Evolutionary conservation across 31 red algal species (phyloP).

Genomic region (Endocladia muricata): DNA sequence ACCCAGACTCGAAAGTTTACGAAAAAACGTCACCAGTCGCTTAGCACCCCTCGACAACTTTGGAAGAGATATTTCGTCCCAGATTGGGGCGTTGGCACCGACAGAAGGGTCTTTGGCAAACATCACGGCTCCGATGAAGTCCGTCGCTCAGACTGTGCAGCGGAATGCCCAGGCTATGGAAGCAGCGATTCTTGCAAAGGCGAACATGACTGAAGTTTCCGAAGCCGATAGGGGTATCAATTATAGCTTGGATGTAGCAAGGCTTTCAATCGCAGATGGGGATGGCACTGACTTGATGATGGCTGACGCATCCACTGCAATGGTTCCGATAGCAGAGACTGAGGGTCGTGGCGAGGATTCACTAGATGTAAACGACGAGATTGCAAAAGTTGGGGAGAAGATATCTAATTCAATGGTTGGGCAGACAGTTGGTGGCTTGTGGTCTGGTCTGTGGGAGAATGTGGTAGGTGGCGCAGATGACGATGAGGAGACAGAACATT

Average conservation of each 20-base stretch:
- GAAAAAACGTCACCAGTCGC: constrained; percentile 48
- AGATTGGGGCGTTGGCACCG: constrained; percentile 38
- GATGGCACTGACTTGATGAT: not conserved
- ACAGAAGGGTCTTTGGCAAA: constrained; percentile 39
- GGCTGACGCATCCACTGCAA: not conserved
- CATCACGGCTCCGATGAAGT: constrained; percentile 49
- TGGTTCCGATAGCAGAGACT: not conserved
- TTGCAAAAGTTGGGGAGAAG: constrained; percentile 18
- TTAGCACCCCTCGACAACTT: constrained; percentile 39
- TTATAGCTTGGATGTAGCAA: not conserved
- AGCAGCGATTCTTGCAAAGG: constrained; percentile 37
- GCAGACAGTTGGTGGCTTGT: constrained; percentile 34
- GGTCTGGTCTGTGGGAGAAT: constrained; percentile 35
- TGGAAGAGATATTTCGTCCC: constrained; percentile 25
- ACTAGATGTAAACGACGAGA: constrained; percentile 28
- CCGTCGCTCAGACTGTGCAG: constrained; percentile 49
- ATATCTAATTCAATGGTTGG: constrained; percentile 18
- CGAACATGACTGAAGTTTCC: constrained; percentile 10
- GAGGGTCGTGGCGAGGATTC: not conserved
- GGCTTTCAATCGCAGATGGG: not conserved
- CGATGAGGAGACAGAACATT: constrained; percentile 17
- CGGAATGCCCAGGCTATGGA: constrained; percentile 60
- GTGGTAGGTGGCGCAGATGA: constrained; percentile 5
- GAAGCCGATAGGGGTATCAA: not conserved
- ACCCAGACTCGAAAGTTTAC: constrained; percentile 22